Evolutionary conservation across 441 rosid species (phyloP).

Genomic region (Theobroma grandiflorum): DNA sequence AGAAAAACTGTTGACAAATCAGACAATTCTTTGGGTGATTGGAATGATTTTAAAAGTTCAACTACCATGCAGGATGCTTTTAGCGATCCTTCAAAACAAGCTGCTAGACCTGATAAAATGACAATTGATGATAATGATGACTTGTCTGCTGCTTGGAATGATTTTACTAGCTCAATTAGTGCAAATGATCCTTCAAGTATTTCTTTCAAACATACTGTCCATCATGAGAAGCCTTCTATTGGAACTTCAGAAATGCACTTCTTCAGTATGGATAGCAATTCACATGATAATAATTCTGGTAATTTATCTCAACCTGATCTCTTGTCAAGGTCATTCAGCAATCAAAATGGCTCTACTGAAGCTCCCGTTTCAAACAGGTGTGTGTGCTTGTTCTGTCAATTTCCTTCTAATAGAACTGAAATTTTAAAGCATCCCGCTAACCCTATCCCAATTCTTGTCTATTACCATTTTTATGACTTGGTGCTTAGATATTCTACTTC

Average conservation of each 20-base stretch:
- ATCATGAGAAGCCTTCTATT: constrained; percentile 35
- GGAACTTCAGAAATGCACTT: constrained; percentile 47
- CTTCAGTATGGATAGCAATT: constrained; percentile 36
- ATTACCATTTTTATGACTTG: not conserved
- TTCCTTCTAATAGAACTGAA: constrained; percentile 3
- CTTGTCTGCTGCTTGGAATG: constrained; percentile 68
- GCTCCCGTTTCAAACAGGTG: constrained; percentile 60
- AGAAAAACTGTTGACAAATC: constrained; percentile 43
- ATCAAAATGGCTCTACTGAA: constrained; percentile 44
- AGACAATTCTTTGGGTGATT: constrained; percentile 54
- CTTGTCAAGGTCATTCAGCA: constrained; percentile 44
- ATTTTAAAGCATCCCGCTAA: not conserved
- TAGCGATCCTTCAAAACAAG: constrained; percentile 35
- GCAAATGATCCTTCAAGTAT: constrained; percentile 38
- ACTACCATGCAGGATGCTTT: constrained; percentile 46
- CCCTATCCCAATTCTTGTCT: not conserved
- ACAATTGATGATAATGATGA: constrained; percentile 53
- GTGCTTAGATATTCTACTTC: not conserved
- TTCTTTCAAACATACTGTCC: constrained; percentile 37
- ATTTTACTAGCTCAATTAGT: constrained; percentile 58
- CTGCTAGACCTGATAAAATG: constrained; percentile 30
- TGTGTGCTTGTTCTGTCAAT: constrained; percentile 23
- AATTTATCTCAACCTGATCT: constrained; percentile 45
- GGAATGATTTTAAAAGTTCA: constrained; percentile 84
- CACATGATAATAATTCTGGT: constrained; percentile 47